Base-by-base conservation (phyloP, 1,284 basidiomycete species). In the Pseudozyma flocculosa region DNA sequence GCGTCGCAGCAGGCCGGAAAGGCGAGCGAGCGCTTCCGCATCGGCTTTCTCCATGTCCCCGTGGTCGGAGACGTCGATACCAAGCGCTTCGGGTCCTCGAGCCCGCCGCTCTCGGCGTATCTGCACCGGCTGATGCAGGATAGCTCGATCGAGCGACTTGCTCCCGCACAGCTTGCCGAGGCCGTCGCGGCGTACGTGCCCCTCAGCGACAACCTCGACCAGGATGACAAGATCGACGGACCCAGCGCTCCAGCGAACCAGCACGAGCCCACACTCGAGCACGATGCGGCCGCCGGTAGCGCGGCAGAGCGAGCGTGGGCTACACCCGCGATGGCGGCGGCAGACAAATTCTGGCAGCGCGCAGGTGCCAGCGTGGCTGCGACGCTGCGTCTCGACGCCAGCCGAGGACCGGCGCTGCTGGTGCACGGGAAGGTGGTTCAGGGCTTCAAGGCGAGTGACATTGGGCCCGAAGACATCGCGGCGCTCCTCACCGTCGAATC, bases 31-130 rank as follows among this genome's bases (percentile, higher is more conserved):
- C 26, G 26, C 29, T 19, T 51, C 30, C 77, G 80, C n/a, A 59
- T 81, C 2, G 79, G 79, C 10, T 80, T 81, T 46, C 52, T 81
- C 2, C 80, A 82, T 53, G 48, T 74, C 1, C 76, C 80, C 11
- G 49, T 56, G 19, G 21, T 14, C 61, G 15, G 37, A 4, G 37
- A 17, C 15, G 7, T 17, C 19, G 37, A 17, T 4, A 17, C 17
- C 46, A 32, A 42, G 42, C 29, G 58, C n/a, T 23, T 50, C 18
- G 50, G 55, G 29, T 40, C 43, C 40, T 21, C 51, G 38, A 10
- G 43, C 62, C 45, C 45, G 11, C 24, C 43, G 2, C 38, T 57
- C 1, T 61, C 62, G 11, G 48, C 59, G 7, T 26, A 57, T 37
- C 39, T 66, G 10, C 49, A 53, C 32, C 46, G 40, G 9, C 26